Conservation (phyloP, 140 eudicot genomes). For the Anethum foeniculum region DNA sequence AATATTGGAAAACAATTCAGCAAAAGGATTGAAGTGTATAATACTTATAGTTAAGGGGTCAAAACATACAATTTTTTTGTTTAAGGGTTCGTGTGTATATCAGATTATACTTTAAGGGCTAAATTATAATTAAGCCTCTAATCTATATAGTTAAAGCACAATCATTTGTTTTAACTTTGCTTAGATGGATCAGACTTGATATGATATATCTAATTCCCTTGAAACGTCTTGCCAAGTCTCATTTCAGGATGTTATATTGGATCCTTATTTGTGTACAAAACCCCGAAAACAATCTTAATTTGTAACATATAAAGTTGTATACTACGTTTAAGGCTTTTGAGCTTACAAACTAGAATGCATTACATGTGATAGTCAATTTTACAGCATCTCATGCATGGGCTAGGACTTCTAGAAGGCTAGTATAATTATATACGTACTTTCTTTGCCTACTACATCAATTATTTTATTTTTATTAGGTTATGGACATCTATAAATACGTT, state of each 20-base stretch:
- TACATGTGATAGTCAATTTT: background rate
- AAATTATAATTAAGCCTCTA: no score
- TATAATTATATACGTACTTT: background rate
- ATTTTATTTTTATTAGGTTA: background rate
- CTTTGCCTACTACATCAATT: background rate
- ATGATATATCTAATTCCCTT: background rate
- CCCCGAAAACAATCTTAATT: background rate
- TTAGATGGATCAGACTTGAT: no score
- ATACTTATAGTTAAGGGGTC: no score
- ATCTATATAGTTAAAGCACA: background rate
- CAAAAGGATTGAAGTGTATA: background rate
- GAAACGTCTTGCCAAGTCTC: background rate
- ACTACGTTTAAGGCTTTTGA: background rate
- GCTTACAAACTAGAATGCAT: background rate
- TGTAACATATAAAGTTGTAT: background rate
- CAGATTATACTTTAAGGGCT: no score
- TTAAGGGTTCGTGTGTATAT: no score
- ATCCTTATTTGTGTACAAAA: background rate
- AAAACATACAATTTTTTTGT: no score
- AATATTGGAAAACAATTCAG: slow-evolving; percentile 72
- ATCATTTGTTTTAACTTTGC: background rate
- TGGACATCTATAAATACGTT: background rate
- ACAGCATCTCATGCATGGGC: background rate
- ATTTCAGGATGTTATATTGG: background rate
- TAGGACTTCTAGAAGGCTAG: background rate